Evolutionary conservation across 2,329 filamentous ascomycete genomes (phyloP), one percentile per base, ranked within the genome.

Genomic region (Lachnellula hyalina): DNA sequence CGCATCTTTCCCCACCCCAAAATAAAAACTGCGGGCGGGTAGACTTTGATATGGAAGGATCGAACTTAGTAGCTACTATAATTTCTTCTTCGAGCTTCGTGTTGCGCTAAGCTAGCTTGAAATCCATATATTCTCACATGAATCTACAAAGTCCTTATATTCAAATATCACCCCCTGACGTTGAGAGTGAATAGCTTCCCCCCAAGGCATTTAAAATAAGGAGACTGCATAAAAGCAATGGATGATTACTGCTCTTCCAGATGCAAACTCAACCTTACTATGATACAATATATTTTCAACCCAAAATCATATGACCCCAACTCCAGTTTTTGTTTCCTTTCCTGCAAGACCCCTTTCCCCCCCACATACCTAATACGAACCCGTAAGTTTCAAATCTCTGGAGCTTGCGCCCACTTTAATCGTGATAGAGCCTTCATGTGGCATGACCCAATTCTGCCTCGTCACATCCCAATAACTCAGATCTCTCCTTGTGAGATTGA

Each of bases 381-480:
- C 67, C n/a, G 60, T 62, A 25, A 68, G 59, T 42, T 55, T 65
- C 45, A 70, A 54, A 60, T 72, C 69, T 58, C 70, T 67, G 34
- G 71, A 72, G 55, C 70, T 72, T 15, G 64, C 61, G 2, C 75
- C 75, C 15, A 77, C 69, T 34, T 63, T 61, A 49, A 77, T 68
- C 21, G 61, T 72, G 47, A 75, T 76, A 41, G 66, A 64, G 1
- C 74, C 74, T n/a, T 76, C 72, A 1, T 67, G 70, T 1, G 80
- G 77, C 70, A 85, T 75, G 1, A 83, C 77, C 87, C 87, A 91
- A 61, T 90, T 89, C 71, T 88, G 85, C 41, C 73, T 65, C 12
- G 73, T 68, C 0, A 82, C 78, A 63, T 87, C 84, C 86, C 87
- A 90, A 47, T 87, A 86, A 57, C 86, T 89, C 54, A 90, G 53